These are phyloP conservation scores for Stentor roeselii DNA, from an alignment of 73 alveolate species.

Conservation along the genomic window DNA sequence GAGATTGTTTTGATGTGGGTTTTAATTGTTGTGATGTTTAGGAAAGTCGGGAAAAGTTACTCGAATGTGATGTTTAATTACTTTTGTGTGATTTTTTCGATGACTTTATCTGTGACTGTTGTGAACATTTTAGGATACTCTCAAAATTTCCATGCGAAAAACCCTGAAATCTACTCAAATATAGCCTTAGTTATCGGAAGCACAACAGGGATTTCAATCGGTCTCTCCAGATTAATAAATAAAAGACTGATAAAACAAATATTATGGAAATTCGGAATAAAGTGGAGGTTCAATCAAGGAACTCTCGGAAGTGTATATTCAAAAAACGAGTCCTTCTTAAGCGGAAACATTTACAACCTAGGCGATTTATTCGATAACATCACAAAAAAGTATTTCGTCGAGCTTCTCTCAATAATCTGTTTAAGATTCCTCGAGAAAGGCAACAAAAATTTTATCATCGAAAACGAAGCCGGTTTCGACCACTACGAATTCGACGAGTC, in stretches of 20 bases:
- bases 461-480: background rate
- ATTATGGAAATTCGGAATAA: background rate
- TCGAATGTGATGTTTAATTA: slow-evolving; percentile 11
- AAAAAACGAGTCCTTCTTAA: background rate
- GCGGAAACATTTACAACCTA: background rate
- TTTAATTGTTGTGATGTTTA: background rate
- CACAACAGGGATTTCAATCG: background rate
- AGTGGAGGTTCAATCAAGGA: background rate
- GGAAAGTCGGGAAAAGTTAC: background rate
- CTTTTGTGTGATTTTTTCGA: background rate
- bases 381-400: background rate
- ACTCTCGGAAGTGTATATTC: too few species aligned
- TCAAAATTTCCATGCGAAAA: background rate
- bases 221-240: background rate
- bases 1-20: background rate
- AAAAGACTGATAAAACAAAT: background rate
- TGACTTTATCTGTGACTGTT: background rate
- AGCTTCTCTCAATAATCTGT: background rate
- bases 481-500: background rate
- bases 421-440: too few species aligned
- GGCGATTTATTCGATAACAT: background rate
- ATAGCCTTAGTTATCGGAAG: background rate
- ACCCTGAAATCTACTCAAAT: background rate
- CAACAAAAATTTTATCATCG: background rate
- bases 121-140: too few species aligned